phyloP scores from a whole-genome alignment of 805 yeast genomes.

The Suhomyces sp. region DNA sequence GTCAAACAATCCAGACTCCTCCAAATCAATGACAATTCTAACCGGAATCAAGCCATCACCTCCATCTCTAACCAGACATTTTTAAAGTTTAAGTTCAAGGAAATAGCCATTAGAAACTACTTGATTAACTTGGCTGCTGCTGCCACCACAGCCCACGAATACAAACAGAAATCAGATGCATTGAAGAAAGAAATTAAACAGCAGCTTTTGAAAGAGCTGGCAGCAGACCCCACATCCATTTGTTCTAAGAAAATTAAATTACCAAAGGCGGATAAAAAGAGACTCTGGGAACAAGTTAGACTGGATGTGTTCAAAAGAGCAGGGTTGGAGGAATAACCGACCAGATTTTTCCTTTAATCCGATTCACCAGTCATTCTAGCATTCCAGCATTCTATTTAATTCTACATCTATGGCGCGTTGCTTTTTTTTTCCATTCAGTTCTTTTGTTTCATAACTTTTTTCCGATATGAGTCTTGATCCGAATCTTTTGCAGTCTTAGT shows the following conservation, averaged over 20 bases:
- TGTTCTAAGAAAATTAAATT: constrained; percentile 24
- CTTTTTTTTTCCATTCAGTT: neutral
- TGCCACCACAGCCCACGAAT: constrained; percentile 53
- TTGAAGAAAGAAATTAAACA: constrained; percentile 27
- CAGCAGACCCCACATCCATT: constrained; percentile 6
- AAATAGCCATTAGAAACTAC: constrained; percentile 49
- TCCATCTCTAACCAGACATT: constrained; percentile 28
- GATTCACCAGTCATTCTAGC: neutral
- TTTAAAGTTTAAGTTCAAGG: constrained; percentile 39
- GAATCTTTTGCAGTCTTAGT: no score
- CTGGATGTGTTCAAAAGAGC: constrained; percentile 52
- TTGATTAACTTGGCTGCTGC: constrained; percentile 55
- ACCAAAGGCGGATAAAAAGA: constrained; percentile 41
- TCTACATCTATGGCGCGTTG: neutral
- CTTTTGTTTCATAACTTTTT: neutral
- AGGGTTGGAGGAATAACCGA: constrained; percentile 32
- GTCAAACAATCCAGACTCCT: constrained; percentile 46
- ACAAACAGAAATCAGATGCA: constrained; percentile 38
- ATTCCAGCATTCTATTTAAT: constrained; percentile 1
- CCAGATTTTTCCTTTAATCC: neutral
- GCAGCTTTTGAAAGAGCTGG: constrained; percentile 7
- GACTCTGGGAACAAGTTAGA: constrained; percentile 50
- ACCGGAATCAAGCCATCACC: constrained; percentile 26
- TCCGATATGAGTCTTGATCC: no score
- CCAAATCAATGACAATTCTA: constrained; percentile 31